These are phyloP conservation scores for Davidsoniella australis DNA, from an alignment of 2,329 filamentous ascomycete species.

Conservation along the genomic window DNA sequence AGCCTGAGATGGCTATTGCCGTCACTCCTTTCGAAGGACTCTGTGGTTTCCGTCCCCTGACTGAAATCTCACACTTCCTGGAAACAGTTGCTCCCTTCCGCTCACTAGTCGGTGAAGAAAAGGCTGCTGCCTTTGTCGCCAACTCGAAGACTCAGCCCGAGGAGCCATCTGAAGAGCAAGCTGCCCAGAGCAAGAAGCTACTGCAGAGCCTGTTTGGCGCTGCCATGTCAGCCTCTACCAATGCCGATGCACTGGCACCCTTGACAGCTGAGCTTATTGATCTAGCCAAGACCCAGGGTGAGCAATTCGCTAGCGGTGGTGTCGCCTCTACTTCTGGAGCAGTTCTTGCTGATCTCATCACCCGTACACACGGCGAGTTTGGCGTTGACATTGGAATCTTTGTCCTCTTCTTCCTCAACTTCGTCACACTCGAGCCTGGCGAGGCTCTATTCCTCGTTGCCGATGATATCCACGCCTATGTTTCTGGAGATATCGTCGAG, in stretches of 20 bases:
- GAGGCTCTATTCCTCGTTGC: conserved; percentile 94
- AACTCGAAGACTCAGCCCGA: conserved; percentile 26
- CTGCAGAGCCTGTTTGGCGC: conserved; percentile 59
- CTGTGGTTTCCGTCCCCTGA: conserved; percentile 81
- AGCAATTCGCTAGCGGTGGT: conserved; percentile 58
- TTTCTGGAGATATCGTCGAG: conserved; percentile 88
- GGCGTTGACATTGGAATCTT: conserved; percentile 84
- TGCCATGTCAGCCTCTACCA: conserved; percentile 61
- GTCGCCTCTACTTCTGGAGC: conserved; percentile 49
- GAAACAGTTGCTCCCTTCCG: conserved; percentile 38
- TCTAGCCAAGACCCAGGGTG: conserved; percentile 49
- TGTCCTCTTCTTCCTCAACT: conserved; percentile 94
- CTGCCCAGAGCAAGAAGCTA: conserved; percentile 51
- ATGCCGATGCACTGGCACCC: conserved; percentile 35
- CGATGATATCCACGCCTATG: conserved; percentile 93
- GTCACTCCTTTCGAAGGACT: conserved; percentile 92
- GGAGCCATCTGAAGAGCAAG: conserved; percentile 29
- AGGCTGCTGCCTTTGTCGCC: conserved; percentile 36
- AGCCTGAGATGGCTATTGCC: conserved; percentile 98
- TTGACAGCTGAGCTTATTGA: conserved; percentile 43
- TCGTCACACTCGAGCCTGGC: conserved; percentile 68
- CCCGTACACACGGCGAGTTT: conserved; percentile 66
- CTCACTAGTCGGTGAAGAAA: conserved; percentile 47
- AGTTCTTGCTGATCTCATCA: conserved; percentile 60
- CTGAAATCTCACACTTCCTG: conserved; percentile 76